phyloP scores from a whole-genome alignment of 2,329 filamentous ascomycete genomes.

The Teratosphaeria destructans region DNA sequence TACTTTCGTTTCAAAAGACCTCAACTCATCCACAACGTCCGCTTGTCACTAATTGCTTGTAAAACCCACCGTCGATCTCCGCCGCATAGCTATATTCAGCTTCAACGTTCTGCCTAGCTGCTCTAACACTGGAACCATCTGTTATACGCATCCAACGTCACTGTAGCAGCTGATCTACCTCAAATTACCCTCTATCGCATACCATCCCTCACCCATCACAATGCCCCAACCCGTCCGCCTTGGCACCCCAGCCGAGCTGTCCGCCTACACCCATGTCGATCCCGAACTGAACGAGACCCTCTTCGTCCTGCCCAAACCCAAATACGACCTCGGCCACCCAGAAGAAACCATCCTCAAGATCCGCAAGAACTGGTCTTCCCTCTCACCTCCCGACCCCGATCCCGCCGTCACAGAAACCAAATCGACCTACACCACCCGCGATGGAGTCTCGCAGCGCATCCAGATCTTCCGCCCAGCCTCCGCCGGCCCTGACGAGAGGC shows the following conservation, averaged over 20 bases:
- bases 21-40: no score
- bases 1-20: no score
- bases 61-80: no score
- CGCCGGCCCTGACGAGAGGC: background rate
- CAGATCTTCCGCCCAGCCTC: constrained; percentile 5
- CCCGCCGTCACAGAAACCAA: constrained; percentile 2
- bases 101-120: no score
- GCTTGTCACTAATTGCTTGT: no score
- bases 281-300: constrained; percentile 4
- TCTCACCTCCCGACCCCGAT: constrained; percentile 1
- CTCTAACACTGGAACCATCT: no score
- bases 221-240: background rate
- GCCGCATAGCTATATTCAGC: no score
- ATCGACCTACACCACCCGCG: constrained; percentile 5
- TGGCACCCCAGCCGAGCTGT: background rate
- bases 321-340: background rate
- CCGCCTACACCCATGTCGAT: constrained; percentile 3
- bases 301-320: background rate
- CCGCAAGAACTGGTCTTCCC: constrained; percentile 1
- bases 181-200: background rate
- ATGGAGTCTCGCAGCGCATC: constrained; percentile 5
- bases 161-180: background rate
- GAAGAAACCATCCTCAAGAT: constrained; percentile 3
- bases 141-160: background rate
- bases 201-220: background rate